These are phyloP conservation scores for Ceriops decandra DNA, from an alignment of 345 rosid species.

Conservation along the genomic window DNA sequence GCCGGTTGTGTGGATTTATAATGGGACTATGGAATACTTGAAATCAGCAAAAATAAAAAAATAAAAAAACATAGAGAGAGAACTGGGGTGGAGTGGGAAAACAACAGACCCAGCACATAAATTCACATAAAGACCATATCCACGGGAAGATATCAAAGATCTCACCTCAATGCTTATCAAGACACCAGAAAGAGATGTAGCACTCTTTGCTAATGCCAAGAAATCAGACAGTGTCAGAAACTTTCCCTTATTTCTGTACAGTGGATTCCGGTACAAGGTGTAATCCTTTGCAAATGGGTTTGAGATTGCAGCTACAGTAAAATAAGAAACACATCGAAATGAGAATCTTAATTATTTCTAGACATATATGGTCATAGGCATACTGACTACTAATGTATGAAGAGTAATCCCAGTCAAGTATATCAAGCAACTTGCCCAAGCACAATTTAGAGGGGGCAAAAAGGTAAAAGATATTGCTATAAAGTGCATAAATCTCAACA, in stretches of 20 bases:
- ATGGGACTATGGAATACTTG: not conserved
- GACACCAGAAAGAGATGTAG: constrained; percentile 64
- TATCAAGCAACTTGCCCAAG: not conserved
- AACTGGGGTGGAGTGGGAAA: not conserved
- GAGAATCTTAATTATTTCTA: not conserved
- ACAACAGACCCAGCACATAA: not conserved
- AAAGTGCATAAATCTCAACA: not conserved
- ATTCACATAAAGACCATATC: not conserved
- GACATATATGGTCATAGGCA: not conserved
- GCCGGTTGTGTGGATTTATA: not conserved
- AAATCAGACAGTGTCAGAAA: constrained; percentile 54
- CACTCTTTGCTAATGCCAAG: constrained; percentile 52
- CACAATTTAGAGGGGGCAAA: not conserved
- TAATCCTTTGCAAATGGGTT: constrained; percentile 37
- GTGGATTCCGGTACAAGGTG: constrained; percentile 53
- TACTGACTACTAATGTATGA: not conserved
- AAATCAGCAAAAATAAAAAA: not conserved
- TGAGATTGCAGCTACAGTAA: constrained; percentile 56
- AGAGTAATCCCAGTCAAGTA: no score
- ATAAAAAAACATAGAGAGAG: not conserved
- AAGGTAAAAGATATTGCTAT: not conserved
- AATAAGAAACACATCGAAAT: not conserved
- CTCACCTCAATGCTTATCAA: constrained; percentile 80
- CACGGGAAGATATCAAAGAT: constrained; percentile 9
- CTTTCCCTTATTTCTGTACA: constrained; percentile 39